Base-by-base conservation (phyloP, 139 green algal species). In the Chlorella sp. region DNA sequence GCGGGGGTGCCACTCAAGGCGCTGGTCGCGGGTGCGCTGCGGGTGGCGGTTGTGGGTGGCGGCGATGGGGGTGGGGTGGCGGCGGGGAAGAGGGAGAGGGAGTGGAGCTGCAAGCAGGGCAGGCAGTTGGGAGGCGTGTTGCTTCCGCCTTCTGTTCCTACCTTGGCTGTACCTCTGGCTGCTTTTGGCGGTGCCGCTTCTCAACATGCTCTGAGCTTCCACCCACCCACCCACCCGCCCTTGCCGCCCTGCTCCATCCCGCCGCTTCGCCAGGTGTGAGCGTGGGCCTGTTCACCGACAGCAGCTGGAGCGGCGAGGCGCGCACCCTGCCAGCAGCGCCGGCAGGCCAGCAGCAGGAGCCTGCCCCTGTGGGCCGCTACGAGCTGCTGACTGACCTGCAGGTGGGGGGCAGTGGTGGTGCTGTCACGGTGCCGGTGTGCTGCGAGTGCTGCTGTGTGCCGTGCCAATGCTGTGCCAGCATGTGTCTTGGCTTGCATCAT, bases 1-100 rank as follows among this genome's bases (percentile, higher is more conserved):
- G 92, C 94, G 14, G 91, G 92, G 1, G 89, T 96, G 83, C 92
- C 93, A 0, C 38, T 93, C 6, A 73, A 54, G 32, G 51, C n/a
- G 30, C 83, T 87, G 17, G 92, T 92, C 34, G 92, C 91, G 46
- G 92, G 80, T 91, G 43, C 22, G 79, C 22, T 34, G 22, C 13
- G 22, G 20, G 9, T 8, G 58, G 58, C n/a, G n/a, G n/a, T n/a
- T n/a, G n/a, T n/a, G n/a, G n/a, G n/a, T n/a, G n/a, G n/a, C n/a
- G n/a, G n/a, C n/a, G n/a, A n/a, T n/a, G n/a, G n/a, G n/a, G n/a
- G n/a, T n/a, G n/a, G n/a, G n/a, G n/a, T n/a, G n/a, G n/a, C n/a
- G n/a, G n/a, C n/a, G n/a, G n/a, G n/a, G n/a, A n/a, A n/a, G n/a
- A n/a, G n/a, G n/a, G n/a, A n/a, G n/a, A n/a, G n/a, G n/a, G n/a